These are phyloP conservation scores for Camellia japonica DNA, from an alignment of 148 eudicot species.

Conservation along the genomic window DNA sequence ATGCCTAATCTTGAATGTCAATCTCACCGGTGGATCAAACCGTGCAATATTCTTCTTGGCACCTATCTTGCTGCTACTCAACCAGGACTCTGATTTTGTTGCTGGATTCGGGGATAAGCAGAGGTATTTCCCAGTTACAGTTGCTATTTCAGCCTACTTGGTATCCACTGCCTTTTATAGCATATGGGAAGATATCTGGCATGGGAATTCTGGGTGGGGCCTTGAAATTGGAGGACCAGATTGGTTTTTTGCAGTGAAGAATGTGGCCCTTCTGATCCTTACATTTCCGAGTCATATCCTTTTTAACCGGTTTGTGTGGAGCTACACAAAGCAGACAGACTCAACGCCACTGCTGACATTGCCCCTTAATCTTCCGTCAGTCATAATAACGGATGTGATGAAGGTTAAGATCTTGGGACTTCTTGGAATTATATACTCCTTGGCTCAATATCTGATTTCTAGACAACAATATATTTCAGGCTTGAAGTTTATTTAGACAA, in stretches of 20 bases:
- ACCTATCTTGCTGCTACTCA: slow-evolving; percentile 81
- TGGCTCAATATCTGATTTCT: slow-evolving; percentile 85
- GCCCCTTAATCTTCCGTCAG: slow-evolving; percentile 82
- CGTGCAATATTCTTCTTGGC: slow-evolving; percentile 97
- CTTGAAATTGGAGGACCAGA: slow-evolving; percentile 86
- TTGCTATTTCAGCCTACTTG: slow-evolving; percentile 71
- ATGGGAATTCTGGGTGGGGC: slow-evolving; percentile 91
- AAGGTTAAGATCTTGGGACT: slow-evolving; percentile 88
- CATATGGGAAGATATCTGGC: slow-evolving; percentile 94
- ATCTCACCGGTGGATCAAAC: slow-evolving; percentile 90
- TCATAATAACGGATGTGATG: slow-evolving; percentile 78
- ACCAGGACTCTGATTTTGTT: slow-evolving; percentile 95
- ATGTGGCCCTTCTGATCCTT: slow-evolving; percentile 80
- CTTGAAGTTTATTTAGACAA: slow-evolving; percentile 76
- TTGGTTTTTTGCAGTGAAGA: slow-evolving; percentile 90
- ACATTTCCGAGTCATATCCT: slow-evolving; percentile 93
- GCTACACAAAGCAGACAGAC: slow-evolving; percentile 72
- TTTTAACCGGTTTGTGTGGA: slow-evolving; percentile 93
- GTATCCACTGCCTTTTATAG: slow-evolving; percentile 64
- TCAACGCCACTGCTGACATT: slow-evolving; percentile 67
- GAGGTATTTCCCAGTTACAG: slow-evolving; percentile 86
- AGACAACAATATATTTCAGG: slow-evolving; percentile 95
- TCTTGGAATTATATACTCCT: slow-evolving; percentile 83
- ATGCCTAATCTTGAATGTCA: slow-evolving; percentile 77
- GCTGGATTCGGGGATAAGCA: slow-evolving; percentile 99